Evolutionary conservation across 2,329 filamentous ascomycete genomes (phyloP).

Genomic region (Aspergillus glaucus): DNA sequence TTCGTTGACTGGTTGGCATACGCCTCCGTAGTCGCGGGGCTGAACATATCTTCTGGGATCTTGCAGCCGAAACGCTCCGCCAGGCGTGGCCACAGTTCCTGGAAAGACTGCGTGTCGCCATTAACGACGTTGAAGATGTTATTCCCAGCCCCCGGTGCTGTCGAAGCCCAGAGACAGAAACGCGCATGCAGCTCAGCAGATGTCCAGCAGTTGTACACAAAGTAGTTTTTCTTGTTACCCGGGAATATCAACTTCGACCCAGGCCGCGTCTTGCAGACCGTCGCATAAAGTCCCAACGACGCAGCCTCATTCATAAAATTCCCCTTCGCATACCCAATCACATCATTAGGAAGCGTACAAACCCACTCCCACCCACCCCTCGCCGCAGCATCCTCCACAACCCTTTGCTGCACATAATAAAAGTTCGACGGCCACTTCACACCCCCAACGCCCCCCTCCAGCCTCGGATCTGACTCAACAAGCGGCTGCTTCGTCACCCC

Average conservation of each 20-base stretch:
- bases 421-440: slow-evolving; percentile 42
- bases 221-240: slow-evolving; percentile 27
- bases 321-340: slow-evolving; percentile 38
- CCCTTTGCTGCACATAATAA: slow-evolving; percentile 47
- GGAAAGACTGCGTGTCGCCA: slow-evolving; percentile 33
- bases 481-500: slow-evolving; percentile 45
- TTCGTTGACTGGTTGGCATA: slow-evolving; percentile 6
- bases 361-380: slow-evolving; percentile 35
- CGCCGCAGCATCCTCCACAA: slow-evolving; percentile 30
- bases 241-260: slow-evolving; percentile 28
- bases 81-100: slow-evolving; percentile 38
- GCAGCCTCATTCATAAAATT: slow-evolving; percentile 41
- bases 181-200: slow-evolving; percentile 29
- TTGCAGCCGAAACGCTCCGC: slow-evolving; percentile 29
- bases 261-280: slow-evolving; percentile 24
- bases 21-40: slow-evolving; percentile 4
- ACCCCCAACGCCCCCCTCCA: slow-evolving; percentile 22
- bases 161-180: slow-evolving; percentile 33
- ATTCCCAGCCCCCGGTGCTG: slow-evolving; percentile 24
- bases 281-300: slow-evolving; percentile 36
- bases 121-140: slow-evolving; percentile 40
- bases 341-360: slow-evolving; percentile 42
- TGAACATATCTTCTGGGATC: slow-evolving; percentile 24
- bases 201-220: slow-evolving; percentile 29
- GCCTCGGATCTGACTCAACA: slow-evolving; percentile 42